Evolutionary conservation across 2,329 filamentous ascomycete genomes (phyloP).

Genomic region (Teratosphaeria destructans): DNA sequence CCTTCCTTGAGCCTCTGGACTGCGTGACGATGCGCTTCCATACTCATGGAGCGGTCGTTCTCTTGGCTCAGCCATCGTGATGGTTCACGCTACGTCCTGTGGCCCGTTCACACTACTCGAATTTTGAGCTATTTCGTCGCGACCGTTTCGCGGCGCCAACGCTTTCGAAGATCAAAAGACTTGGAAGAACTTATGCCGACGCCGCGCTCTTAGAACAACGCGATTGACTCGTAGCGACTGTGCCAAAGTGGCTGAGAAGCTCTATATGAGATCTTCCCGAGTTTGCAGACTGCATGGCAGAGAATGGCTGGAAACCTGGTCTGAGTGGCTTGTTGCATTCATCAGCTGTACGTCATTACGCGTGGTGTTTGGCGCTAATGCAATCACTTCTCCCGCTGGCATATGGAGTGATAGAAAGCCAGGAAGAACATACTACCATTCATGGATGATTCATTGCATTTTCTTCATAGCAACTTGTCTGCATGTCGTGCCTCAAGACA

Average conservation of each 20-base stretch:
- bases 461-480: not conserved
- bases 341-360: not conserved
- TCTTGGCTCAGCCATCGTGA: slow-evolving; percentile 15
- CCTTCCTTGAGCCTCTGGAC: not conserved
- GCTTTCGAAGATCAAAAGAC: not conserved
- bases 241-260: slow-evolving; percentile 1
- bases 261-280: not conserved
- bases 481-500: not conserved
- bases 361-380: not conserved
- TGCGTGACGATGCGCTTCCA: slow-evolving; percentile 5
- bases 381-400: not conserved
- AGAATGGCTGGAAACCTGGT: slow-evolving; percentile 1
- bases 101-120: not conserved
- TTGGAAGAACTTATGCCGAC: not conserved
- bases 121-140: not conserved
- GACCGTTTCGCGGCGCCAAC: slow-evolving; percentile 1
- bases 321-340: not conserved
- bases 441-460: not conserved
- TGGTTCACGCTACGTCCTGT: slow-evolving; percentile 2
- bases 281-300: not conserved
- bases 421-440: not conserved
- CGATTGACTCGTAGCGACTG: not conserved
- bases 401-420: not conserved
- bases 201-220: not conserved
- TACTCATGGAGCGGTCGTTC: slow-evolving; percentile 36